Percentiles rank a stretch among this genome's conserved stretches.
Evolutionary conservation across 2,329 filamentous ascomycete species (phyloP).

Genomic region (Purpureocillium takamizusanense): DNA sequence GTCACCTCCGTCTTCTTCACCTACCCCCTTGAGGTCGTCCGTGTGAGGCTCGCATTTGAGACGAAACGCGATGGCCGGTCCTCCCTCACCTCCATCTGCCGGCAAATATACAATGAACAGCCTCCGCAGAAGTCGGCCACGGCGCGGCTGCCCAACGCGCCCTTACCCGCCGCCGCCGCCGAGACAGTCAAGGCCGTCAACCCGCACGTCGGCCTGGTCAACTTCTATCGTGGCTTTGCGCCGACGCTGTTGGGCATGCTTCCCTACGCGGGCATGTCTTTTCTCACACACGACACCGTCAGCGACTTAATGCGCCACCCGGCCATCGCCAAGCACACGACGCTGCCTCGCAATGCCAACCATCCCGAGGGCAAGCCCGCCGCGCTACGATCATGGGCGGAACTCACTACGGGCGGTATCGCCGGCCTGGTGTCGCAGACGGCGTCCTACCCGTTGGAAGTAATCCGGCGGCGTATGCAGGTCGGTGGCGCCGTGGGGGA

Average conservation of each 20-base stretch:
- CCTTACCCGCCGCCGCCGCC: conserved; percentile 26
- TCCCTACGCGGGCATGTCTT: conserved; percentile 91
- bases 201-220: conserved; percentile 62
- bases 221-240: conserved; percentile 92
- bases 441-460: conserved; percentile 85
- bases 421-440: conserved; percentile 89
- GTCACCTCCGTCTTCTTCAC: conserved; percentile 92
- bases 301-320: conserved; percentile 74
- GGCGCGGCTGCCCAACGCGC: conserved; percentile 16
- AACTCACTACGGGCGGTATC: conserved; percentile 73
- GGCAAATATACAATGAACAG: conserved; percentile 77
- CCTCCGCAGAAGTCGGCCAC: conserved; percentile 27
- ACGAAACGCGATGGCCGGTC: conserved; percentile 67
- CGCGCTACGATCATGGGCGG: conserved; percentile 75
- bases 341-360: conserved; percentile 52
- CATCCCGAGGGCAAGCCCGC: conserved; percentile 52
- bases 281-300: conserved; percentile 86
- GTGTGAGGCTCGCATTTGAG: conserved; percentile 90
- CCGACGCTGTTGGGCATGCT: conserved; percentile 91
- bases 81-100: conserved; percentile 67
- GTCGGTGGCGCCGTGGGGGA: conserved; percentile 92
- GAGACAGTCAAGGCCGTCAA: conserved; percentile 33
- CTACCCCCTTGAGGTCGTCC: conserved; percentile 86
- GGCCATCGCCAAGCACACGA: conserved; percentile 61
- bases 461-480: conserved; percentile 89